A percentile compares a stretch with the other conserved stretches of the same genome.
These are phyloP conservation scores for Ustilago hordei DNA, from an alignment of 1,284 basidiomycete genomes.

Conservation along the genomic window DNA sequence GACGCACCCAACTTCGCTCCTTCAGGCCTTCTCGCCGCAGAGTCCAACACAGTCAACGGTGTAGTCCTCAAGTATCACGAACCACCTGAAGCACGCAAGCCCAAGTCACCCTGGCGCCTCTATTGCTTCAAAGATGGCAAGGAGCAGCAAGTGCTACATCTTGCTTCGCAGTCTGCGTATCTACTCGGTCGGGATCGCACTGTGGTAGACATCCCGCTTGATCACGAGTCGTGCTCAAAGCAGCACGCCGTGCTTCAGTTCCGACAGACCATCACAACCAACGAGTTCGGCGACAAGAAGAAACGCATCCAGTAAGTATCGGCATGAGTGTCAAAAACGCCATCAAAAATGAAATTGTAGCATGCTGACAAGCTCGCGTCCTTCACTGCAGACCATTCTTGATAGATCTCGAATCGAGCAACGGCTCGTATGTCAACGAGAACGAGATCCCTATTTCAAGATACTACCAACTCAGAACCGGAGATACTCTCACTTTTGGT, in stretches of 20 bases:
- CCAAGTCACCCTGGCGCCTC: slow-evolving; percentile 86
- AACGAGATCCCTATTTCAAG: slow-evolving; percentile 84
- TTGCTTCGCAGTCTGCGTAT: slow-evolving; percentile 85
- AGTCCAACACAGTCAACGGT: slow-evolving; percentile 76
- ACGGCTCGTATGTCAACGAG: slow-evolving; percentile 91
- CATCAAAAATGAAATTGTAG: not conserved
- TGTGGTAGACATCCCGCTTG: slow-evolving; percentile 81
- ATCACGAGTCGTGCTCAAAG: slow-evolving; percentile 97
- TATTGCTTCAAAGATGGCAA: slow-evolving; percentile 97
- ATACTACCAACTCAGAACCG: slow-evolving; percentile 88
- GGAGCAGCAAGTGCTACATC: slow-evolving; percentile 74
- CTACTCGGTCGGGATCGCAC: slow-evolving; percentile 86
- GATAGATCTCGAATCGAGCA: slow-evolving; percentile 96
- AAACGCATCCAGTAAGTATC: slow-evolving; percentile 52
- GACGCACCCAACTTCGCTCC: slow-evolving; percentile 83
- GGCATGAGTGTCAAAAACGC: too few species aligned
- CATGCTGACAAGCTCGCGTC: not conserved
- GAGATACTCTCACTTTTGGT: slow-evolving; percentile 74
- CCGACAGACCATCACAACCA: slow-evolving; percentile 84
- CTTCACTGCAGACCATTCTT: slow-evolving; percentile 71
- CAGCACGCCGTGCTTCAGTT: slow-evolving; percentile 98
- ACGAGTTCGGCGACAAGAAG: slow-evolving; percentile 86
- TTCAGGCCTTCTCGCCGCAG: slow-evolving; percentile 92
- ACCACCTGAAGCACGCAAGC: slow-evolving; percentile 95
- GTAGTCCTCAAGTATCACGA: slow-evolving; percentile 98